Conservation (phyloP, 176 grass and related monocot genomes). For the Raddia guianensis region DNA sequence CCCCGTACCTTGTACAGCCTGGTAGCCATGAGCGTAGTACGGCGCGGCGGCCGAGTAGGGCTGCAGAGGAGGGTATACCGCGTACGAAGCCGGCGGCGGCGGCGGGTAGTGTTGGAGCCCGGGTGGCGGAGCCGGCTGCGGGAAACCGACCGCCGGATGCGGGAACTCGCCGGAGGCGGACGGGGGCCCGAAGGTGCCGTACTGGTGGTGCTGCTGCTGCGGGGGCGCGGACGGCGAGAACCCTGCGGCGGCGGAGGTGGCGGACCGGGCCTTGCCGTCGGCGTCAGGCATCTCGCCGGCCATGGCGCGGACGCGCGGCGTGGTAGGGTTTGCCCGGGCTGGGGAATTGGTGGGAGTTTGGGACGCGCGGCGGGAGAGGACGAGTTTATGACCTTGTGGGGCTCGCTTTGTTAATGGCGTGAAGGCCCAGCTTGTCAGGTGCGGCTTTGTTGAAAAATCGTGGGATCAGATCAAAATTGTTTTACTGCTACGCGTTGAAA, state of each 20-base stretch:
- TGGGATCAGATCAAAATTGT: background rate
- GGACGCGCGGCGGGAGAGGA: background rate
- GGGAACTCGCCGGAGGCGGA: constrained; percentile 40
- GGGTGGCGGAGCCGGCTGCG: constrained; percentile 61
- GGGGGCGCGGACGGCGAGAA: constrained; percentile 47
- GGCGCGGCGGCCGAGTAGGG: constrained; percentile 53
- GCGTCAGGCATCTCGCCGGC: constrained; percentile 45
- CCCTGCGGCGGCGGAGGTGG: constrained; percentile 25
- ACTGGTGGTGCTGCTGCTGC: constrained; percentile 45
- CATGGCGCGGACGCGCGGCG: constrained; percentile 5
- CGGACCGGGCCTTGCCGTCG: constrained; percentile 41
- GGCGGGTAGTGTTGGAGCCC: constrained; percentile 33
- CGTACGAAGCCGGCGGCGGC: constrained; percentile 30
- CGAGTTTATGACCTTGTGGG: background rate
- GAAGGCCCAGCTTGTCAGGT: constrained; percentile 19
- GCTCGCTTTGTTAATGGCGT: background rate
- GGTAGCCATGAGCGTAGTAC: constrained; percentile 77
- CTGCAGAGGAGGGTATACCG: constrained; percentile 52
- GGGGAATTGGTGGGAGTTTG: constrained; percentile 7
- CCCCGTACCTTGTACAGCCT: constrained; percentile 64
- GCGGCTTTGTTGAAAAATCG: no score
- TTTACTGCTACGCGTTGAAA: constrained; percentile 18
- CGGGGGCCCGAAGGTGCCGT: constrained; percentile 70
- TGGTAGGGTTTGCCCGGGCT: constrained; percentile 17
- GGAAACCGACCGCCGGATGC: constrained; percentile 76